These are phyloP conservation scores for Didymellaceae sp. DNA, from an alignment of 2,329 filamentous ascomycete species.

Conservation along the genomic window DNA sequence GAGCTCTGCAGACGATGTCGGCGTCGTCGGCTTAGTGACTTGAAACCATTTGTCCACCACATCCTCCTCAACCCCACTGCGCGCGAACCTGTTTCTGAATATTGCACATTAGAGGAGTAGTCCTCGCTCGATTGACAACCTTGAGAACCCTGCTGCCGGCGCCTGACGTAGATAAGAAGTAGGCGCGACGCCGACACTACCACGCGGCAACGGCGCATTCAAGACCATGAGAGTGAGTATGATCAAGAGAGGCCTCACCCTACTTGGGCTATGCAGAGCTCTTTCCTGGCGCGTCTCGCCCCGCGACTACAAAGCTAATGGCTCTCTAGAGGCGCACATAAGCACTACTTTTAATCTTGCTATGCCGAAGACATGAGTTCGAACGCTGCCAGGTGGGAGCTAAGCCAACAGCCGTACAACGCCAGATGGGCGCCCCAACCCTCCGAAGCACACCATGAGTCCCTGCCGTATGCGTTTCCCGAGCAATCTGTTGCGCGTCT, in stretches of 20 bases:
- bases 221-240: conserved; percentile 47
- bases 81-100: conserved; percentile 23
- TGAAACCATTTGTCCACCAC: conserved; percentile 34
- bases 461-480: conserved; percentile 37
- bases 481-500: conserved; percentile 33
- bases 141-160: too few relatives aligned
- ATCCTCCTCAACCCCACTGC: conserved; percentile 36
- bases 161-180: too few relatives aligned
- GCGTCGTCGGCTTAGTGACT: conserved; percentile 25
- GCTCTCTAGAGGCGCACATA: conserved; percentile 30
- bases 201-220: conserved; percentile 33
- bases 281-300: background rate
- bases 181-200: conserved; percentile 21
- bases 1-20: conserved; percentile 9
- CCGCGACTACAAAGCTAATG: conserved; percentile 30
- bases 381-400: conserved; percentile 45
- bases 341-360: conserved; percentile 28
- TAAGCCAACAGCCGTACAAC: conserved; percentile 40
- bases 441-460: conserved; percentile 32
- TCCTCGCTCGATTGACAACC: background rate
- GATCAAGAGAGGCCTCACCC: conserved; percentile 30
- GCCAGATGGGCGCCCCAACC: conserved; percentile 13
- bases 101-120: conserved; percentile 1
- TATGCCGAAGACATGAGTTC: conserved; percentile 50
- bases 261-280: conserved; percentile 22